phyloP scores from a whole-genome alignment of 495 filamentous ascomycete species.

The Aspergillus steynii region DNA sequence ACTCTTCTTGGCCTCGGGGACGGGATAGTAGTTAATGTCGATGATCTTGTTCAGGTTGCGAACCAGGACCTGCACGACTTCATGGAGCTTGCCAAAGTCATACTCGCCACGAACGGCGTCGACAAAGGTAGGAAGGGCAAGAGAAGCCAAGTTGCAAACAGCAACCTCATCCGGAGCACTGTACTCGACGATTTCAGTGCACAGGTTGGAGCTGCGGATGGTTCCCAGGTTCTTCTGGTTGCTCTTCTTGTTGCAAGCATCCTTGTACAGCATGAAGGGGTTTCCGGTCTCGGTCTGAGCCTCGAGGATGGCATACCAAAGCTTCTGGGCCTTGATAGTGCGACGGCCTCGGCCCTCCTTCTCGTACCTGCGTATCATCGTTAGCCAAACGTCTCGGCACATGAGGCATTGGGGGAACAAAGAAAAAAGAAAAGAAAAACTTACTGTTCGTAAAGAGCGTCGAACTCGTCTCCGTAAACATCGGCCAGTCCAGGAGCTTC shows the following conservation, averaged over 20 bases:
- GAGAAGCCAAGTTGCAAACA: constrained; percentile 95
- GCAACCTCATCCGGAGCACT: constrained; percentile 95
- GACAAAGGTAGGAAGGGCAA: constrained; percentile 87
- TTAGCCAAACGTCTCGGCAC: constrained; percentile 5
- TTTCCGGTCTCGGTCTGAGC: constrained; percentile 98
- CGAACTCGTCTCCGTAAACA: constrained; percentile 96
- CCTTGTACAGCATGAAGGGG: constrained; percentile 99
- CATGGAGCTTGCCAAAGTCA: constrained; percentile 93
- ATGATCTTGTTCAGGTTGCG: constrained; percentile 97
- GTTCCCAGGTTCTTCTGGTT: constrained; percentile 99
- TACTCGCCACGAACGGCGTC: constrained; percentile 78
- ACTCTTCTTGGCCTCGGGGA: constrained; percentile 86
- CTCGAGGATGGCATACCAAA: constrained; percentile 98
- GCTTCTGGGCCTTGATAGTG: constrained; percentile 95
- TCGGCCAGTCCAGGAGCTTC: constrained; percentile 94
- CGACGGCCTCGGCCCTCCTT: constrained; percentile 82
- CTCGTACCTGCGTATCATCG: constrained; percentile 61
- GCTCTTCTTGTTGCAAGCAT: constrained; percentile 96
- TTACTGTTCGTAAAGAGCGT: constrained; percentile 82
- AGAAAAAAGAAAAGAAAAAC: constrained; percentile 2
- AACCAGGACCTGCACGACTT: constrained; percentile 85
- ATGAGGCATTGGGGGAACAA: background rate
- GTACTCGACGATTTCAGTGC: constrained; percentile 98
- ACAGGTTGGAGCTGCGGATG: constrained; percentile 97
- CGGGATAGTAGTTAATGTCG: constrained; percentile 95